These are phyloP conservation scores for Phaseolus coccineus DNA, from an alignment of 331 rosid genomes.

Conservation along the genomic window DNA sequence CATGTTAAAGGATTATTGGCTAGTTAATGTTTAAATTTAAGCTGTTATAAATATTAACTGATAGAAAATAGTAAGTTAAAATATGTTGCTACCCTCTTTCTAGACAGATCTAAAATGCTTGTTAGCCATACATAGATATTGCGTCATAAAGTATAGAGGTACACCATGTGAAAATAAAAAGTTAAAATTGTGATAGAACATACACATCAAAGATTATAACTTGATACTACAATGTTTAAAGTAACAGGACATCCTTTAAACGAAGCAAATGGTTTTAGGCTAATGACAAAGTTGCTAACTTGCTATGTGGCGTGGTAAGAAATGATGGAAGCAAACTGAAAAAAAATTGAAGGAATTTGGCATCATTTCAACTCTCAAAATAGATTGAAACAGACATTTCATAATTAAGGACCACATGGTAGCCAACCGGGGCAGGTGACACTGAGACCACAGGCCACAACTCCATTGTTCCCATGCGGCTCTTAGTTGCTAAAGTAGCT, in stretches of 20 bases:
- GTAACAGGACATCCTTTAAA: not conserved
- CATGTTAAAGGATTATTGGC: conserved; percentile 2
- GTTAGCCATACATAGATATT: no score
- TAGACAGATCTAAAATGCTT: no score
- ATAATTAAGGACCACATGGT: conserved; percentile 61
- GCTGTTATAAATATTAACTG: no score
- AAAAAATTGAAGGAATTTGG: conserved; percentile 31
- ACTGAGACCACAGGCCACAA: conserved; percentile 37
- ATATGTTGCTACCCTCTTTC: no score
- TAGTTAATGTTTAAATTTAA: not conserved
- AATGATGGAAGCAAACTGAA: conserved; percentile 27
- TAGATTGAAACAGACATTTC: conserved; percentile 65
- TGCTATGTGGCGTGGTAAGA: conserved; percentile 31
- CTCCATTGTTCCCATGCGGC: conserved; percentile 47
- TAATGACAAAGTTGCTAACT: conserved; percentile 34
- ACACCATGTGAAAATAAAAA: no score
- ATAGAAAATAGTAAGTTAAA: no score
- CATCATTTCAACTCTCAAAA: conserved; percentile 44
- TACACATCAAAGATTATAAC: conserved; percentile 3
- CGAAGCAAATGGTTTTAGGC: not conserved
- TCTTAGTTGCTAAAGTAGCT: conserved; percentile 52
- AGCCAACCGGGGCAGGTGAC: conserved; percentile 38
- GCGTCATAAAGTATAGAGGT: no score
- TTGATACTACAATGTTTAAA: not conserved
- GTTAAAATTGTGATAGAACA: not conserved